Percentiles rank a stretch among this genome's conserved stretches.
Evolutionary conservation across 441 rosid species (phyloP).

Genomic region (Breynia disticha): DNA sequence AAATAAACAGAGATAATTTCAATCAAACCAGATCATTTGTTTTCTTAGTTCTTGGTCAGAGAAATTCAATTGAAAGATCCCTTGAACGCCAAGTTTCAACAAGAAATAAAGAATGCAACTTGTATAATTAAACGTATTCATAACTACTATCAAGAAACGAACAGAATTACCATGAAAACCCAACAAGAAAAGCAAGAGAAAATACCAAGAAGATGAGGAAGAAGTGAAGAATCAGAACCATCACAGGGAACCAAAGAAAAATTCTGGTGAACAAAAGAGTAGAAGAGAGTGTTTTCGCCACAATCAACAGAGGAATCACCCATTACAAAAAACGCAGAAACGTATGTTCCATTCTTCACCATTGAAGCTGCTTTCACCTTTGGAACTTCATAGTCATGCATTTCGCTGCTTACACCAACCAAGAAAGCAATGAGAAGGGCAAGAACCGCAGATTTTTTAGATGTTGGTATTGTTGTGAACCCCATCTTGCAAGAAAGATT

Average conservation of each 20-base stretch:
- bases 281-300: slow-evolving; percentile 40
- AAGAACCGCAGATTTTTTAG: slow-evolving; percentile 6
- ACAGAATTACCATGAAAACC: background rate
- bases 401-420: slow-evolving; percentile 1
- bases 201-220: slow-evolving; percentile 47
- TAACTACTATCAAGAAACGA: background rate
- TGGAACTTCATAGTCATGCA: slow-evolving; percentile 5
- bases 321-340: slow-evolving; percentile 39
- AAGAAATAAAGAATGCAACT: background rate
- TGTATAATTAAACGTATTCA: background rate
- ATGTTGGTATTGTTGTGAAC: background rate
- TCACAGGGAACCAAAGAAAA: slow-evolving; percentile 48
- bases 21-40: no score
- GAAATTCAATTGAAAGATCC: background rate
- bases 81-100: no score
- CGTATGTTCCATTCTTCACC: background rate
- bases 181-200: background rate
- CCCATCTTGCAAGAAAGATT: background rate
- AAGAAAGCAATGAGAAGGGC: slow-evolving; percentile 11
- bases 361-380: background rate
- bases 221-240: slow-evolving; percentile 34
- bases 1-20: background rate
- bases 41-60: no score
- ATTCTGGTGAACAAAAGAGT: slow-evolving; percentile 36
- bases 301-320: slow-evolving; percentile 69